Evolutionary conservation across 371 early-diverging fungal species (phyloP), one percentile per base, ranked within the genome.

Genomic region (Saksenaea oblongispora): DNA sequence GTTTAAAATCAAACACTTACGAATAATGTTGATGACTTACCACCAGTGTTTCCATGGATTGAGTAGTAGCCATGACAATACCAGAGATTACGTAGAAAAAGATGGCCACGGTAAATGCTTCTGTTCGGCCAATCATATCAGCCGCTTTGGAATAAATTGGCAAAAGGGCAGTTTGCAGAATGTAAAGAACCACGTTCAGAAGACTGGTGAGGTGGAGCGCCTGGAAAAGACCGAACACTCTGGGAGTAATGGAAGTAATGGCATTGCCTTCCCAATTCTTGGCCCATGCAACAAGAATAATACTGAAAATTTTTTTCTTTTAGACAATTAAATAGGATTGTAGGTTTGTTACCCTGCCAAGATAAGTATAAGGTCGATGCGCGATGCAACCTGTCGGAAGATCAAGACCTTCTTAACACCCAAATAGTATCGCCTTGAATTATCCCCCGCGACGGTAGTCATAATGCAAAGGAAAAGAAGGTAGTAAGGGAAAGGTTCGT

Each of bases 111-210:
- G 76, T 72, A 67, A 73, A 74, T 8, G 73, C 54, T 60, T 69
- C 60, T 27, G 77, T 68, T 61, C 82, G 67, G 2, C 82, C 82
- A 44, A 67, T 58, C 56, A 82, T 72, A 60, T 82, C 82, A 2
- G 79, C 71, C 15, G 77, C 61, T 54, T 82, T 82, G n/a, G 78
- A 70, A 59, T 77, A 82, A 62, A 82, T 73, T 22, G 82, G 82
- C 3, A 77, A 67, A 8, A 82, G 55, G n/a, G 72, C 82, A 0
- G 79, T 75, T 15, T 77, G 74, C 14, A 79, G 54, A 44, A 77
- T 73, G 57, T 70, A 70, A 26, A 75, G 67, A 17, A 81, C 77
- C 1, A 71, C 72, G 36, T 70, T 70, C 15, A 79, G 64, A 18
- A 79, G 37, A 27, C 67, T 64, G 17, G 61, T 26, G 11, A 72